Evolutionary conservation across 495 filamentous ascomycete species (phyloP).

Genomic region (Bryoglossum gracile): DNA sequence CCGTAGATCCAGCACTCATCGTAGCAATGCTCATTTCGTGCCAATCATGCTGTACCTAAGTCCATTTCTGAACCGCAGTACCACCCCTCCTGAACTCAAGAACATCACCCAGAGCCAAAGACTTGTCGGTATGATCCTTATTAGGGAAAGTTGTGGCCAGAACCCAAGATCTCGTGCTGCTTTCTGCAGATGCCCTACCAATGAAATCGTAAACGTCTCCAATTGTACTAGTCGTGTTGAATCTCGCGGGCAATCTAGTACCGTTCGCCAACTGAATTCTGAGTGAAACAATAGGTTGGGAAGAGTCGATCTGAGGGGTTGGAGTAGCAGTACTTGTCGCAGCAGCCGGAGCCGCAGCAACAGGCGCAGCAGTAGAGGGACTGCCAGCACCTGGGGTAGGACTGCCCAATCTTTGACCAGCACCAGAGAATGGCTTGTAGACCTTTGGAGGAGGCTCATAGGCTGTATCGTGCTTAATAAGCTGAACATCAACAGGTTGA

Average conservation of each 20-base stretch:
- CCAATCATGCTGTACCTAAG: constrained; percentile 26
- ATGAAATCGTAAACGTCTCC: constrained; percentile 89
- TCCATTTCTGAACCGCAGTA: constrained; percentile 86
- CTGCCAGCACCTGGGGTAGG: constrained; percentile 77
- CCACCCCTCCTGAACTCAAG: constrained; percentile 74
- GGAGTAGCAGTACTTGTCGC: constrained; percentile 27
- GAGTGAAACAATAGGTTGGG: constrained; percentile 68
- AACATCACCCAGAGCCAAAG: constrained; percentile 62
- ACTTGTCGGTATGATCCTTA: constrained; percentile 78
- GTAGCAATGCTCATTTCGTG: no score
- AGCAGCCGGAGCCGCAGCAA: constrained; percentile 28
- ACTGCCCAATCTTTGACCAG: constrained; percentile 83
- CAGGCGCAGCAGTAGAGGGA: constrained; percentile 26
- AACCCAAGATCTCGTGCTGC: constrained; percentile 58
- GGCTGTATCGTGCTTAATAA: constrained; percentile 79
- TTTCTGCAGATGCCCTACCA: constrained; percentile 52
- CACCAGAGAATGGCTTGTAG: constrained; percentile 79
- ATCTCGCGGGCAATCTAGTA: constrained; percentile 74
- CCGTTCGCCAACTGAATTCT: constrained; percentile 90
- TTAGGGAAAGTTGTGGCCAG: constrained; percentile 95
- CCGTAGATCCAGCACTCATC: no score
- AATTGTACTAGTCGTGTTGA: constrained; percentile 87
- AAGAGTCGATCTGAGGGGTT: constrained; percentile 57
- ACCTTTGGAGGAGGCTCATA: constrained; percentile 75
- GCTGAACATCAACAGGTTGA: constrained; percentile 84